Percentiles rank a stretch among this genome's conserved stretches.
These are phyloP conservation scores for Populus davidiana DNA, from an alignment of 345 rosid species.

Conservation along the genomic window DNA sequence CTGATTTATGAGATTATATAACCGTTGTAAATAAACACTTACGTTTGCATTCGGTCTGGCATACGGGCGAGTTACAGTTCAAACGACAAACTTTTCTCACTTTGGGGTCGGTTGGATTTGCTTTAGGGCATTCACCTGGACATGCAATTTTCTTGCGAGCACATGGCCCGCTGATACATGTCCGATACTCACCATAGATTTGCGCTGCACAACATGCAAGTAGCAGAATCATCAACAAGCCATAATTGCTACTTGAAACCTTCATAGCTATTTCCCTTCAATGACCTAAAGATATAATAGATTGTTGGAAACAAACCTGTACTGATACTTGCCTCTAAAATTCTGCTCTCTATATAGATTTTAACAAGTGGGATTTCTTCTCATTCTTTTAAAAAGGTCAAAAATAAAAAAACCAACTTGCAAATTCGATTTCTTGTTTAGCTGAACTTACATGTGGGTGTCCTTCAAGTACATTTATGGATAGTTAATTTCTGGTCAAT, in stretches of 20 bases:
- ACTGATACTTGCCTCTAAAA: too few relatives aligned
- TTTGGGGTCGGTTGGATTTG: slow-evolving; percentile 6
- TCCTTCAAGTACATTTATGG: background rate
- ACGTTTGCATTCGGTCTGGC: slow-evolving; percentile 39
- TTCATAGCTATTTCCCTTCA: slow-evolving; percentile 1
- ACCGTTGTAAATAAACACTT: background rate
- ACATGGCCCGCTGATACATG: too few relatives aligned
- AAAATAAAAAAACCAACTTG: background rate
- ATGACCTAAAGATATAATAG: too few relatives aligned
- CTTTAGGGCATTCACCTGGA: slow-evolving; percentile 37
- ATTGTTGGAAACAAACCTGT: background rate
- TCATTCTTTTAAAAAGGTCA: too few relatives aligned
- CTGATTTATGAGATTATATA: too few relatives aligned
- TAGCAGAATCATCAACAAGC: slow-evolving; percentile 13
- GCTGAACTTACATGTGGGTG: too few relatives aligned
- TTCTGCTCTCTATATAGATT: slow-evolving; percentile 6
- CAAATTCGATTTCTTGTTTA: background rate
- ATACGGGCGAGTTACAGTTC: slow-evolving; percentile 36
- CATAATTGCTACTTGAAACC: slow-evolving; percentile 4
- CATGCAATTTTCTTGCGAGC: background rate
- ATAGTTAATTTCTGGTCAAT: background rate
- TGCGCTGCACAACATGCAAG: slow-evolving; percentile 7
- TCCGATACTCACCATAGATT: too few relatives aligned
- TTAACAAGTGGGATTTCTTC: background rate
- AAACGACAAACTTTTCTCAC: slow-evolving; percentile 33